These are phyloP conservation scores for Trametes punicea DNA, from an alignment of 768 basidiomycete species.

Conservation along the genomic window DNA sequence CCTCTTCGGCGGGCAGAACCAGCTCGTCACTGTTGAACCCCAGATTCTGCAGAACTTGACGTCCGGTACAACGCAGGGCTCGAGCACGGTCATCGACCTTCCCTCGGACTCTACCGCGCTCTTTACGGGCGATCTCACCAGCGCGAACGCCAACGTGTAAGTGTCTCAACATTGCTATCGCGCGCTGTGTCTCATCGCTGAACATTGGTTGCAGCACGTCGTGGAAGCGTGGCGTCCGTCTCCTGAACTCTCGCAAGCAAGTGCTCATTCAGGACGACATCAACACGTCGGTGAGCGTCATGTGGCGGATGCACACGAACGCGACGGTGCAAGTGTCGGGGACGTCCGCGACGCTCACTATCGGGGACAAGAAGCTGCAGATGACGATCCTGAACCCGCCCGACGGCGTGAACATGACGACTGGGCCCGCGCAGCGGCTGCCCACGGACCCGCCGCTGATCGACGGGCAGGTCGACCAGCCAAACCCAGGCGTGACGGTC, in stretches of 20 bases:
- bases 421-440: constrained; percentile 52
- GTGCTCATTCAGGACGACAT: constrained; percentile 95
- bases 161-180: constrained; percentile 26
- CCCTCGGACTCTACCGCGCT: constrained; percentile 72
- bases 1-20: constrained; percentile 71
- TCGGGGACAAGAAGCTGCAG: constrained; percentile 65
- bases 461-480: constrained; percentile 56
- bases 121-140: constrained; percentile 74
- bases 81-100: constrained; percentile 73
- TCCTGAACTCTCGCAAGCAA: constrained; percentile 80
- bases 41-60: constrained; percentile 50
- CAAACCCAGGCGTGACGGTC: constrained; percentile 77
- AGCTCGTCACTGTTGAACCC: constrained; percentile 70
- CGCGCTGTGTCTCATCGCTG: constrained; percentile 8
- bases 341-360: constrained; percentile 68
- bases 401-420: constrained; percentile 60
- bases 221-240: constrained; percentile 79
- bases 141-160: constrained; percentile 73
- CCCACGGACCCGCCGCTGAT: constrained; percentile 62
- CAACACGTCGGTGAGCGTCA: constrained; percentile 49
- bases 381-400: constrained; percentile 68
- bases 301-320: constrained; percentile 97
- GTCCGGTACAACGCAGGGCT: constrained; percentile 59
- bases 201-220: constrained; percentile 45
- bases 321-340: constrained; percentile 69